Conservation (phyloP, 2,329 filamentous ascomycete genomes). For the Alternaria metachromatica region DNA sequence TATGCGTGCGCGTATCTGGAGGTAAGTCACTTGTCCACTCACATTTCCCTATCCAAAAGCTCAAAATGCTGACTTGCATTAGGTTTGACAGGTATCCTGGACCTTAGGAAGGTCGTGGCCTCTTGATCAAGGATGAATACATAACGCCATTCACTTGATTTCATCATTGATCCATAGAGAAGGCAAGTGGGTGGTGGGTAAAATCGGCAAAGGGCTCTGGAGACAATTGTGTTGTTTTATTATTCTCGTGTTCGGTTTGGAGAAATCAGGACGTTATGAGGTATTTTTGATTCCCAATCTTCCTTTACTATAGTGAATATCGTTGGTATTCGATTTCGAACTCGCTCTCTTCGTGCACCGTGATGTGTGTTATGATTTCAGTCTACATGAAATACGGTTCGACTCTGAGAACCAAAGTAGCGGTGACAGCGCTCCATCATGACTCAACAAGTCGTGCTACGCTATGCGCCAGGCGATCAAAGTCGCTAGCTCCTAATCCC, state of each 20-base stretch:
- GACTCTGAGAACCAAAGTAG: neutral
- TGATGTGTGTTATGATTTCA: neutral
- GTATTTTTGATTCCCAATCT: conserved; percentile 3
- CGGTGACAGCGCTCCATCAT: neutral
- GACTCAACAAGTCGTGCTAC: neutral
- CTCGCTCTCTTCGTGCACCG: neutral
- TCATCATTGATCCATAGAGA: neutral
- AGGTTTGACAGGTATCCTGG: conserved; percentile 45
- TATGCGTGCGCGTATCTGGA: conserved; percentile 98
- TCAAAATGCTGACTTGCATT: conserved; percentile 15
- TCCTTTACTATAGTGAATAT: neutral
- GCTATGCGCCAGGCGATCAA: conserved; percentile 1
- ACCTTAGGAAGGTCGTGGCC: conserved; percentile 25
- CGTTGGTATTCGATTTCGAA: neutral
- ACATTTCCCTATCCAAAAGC: neutral
- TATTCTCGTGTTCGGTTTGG: neutral
- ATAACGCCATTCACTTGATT: neutral
- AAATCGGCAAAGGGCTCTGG: neutral
- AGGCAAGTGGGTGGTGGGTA: neutral
- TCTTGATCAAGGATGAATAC: neutral
- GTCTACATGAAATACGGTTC: neutral
- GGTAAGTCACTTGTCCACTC: conserved; percentile 53
- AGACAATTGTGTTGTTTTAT: neutral
- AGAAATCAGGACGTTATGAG: neutral
- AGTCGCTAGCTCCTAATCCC: neutral